Evolutionary conservation across 306 rosid species (phyloP).

Genomic region (Quercus suber): DNA sequence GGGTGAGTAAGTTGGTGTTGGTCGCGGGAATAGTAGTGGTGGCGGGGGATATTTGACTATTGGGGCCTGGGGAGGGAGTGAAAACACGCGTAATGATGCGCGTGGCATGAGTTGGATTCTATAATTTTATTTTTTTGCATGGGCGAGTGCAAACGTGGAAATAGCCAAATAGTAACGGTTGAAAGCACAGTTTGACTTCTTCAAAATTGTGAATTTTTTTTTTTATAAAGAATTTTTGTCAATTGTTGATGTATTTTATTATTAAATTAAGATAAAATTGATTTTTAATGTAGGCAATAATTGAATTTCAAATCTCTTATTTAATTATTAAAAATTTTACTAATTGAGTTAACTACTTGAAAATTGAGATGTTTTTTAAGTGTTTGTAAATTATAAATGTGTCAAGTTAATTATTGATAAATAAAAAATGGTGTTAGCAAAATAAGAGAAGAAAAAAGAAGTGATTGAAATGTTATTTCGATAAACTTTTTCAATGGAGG

Average conservation of each 20-base stretch:
- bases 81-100: background rate
- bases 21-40: background rate
- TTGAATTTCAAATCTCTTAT: rapidly evolving
- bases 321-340: rapidly evolving
- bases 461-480: too few relatives aligned
- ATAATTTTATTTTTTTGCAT: background rate
- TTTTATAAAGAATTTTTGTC: too few relatives aligned
- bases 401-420: too few relatives aligned
- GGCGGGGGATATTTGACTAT: background rate
- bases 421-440: too few relatives aligned
- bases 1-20: background rate
- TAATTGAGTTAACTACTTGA: too few relatives aligned
- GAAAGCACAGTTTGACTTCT: background rate
- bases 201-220: too few relatives aligned
- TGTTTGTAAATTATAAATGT: too few relatives aligned
- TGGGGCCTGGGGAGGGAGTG: too few relatives aligned
- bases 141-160: slow-evolving; percentile 4
- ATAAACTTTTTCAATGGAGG: too few relatives aligned
- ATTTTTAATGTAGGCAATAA: rapidly evolving
- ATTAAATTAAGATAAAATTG: rapidly evolving
- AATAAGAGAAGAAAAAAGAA: too few relatives aligned
- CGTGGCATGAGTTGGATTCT: background rate
- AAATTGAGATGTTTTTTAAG: too few relatives aligned
- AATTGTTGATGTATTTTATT: too few relatives aligned
- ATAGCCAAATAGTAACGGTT: slow-evolving; percentile 17